These are phyloP conservation scores for Akebia trifoliata DNA, from an alignment of 164 flowering plant genomes.

Conservation along the genomic window DNA sequence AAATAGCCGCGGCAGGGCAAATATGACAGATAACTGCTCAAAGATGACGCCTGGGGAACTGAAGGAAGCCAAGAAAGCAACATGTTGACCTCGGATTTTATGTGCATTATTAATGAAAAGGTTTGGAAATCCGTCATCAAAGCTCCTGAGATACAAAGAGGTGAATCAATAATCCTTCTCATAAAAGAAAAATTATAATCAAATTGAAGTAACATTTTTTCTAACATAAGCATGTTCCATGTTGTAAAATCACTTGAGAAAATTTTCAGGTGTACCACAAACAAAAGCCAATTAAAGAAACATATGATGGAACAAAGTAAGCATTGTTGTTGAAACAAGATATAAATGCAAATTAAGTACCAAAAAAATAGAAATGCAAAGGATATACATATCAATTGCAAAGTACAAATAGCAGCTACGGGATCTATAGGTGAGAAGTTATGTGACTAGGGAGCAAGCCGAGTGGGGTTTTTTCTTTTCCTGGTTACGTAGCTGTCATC, in stretches of 20 bases:
- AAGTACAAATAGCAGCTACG: neutral
- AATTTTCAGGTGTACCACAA: neutral
- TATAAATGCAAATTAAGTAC: neutral
- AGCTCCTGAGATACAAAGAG: conserved; percentile 55
- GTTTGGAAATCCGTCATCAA: conserved; percentile 94
- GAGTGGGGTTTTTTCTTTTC: no score
- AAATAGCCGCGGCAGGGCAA: conserved; percentile 76
- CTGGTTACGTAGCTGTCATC: no score
- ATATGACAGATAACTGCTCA: conserved; percentile 92
- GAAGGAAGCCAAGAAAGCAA: conserved; percentile 93
- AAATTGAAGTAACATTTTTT: neutral
- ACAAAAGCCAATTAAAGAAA: neutral
- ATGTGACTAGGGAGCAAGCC: no score
- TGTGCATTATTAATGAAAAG: conserved; percentile 89
- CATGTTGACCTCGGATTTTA: conserved; percentile 82
- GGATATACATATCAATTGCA: neutral
- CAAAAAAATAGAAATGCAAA: neutral
- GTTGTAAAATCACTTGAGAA: neutral
- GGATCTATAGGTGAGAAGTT: no score
- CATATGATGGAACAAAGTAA: neutral
- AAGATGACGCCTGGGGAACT: conserved; percentile 87
- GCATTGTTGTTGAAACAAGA: neutral
- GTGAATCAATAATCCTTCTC: conserved; percentile 5
- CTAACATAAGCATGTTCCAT: neutral
- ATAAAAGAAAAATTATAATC: no score